These are phyloP conservation scores for Tetraselmis chui DNA, from an alignment of 139 green algal species.

Conservation along the genomic window DNA sequence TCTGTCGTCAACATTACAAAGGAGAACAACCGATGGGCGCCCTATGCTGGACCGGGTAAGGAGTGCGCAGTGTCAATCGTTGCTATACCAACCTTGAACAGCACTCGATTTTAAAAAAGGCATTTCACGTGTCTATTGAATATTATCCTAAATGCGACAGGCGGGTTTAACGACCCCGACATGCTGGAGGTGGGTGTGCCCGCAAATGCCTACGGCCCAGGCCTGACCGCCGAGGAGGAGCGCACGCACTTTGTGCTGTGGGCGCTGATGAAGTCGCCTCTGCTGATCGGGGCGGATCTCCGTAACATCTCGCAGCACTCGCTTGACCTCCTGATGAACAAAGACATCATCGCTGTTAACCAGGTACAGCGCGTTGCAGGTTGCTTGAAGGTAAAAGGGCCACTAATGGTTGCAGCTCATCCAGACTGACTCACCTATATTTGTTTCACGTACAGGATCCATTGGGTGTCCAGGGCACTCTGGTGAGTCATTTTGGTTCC, in stretches of 20 bases:
- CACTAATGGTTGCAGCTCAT: too few species aligned
- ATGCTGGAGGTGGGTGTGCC: constrained; percentile 52
- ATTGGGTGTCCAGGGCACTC: background rate
- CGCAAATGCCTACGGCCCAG: background rate
- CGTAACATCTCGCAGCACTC: constrained; percentile 11
- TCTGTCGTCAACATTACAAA: constrained; percentile 35
- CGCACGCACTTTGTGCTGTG: constrained; percentile 59
- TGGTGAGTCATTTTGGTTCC: too few species aligned
- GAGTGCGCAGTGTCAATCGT: too few species aligned
- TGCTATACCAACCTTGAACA: too few species aligned
- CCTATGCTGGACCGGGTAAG: constrained; percentile 38
- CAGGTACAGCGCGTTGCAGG: too few species aligned
- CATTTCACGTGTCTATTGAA: too few species aligned
- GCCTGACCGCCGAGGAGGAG: constrained; percentile 32
- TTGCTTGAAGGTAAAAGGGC: too few species aligned
- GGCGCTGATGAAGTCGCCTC: constrained; percentile 54
- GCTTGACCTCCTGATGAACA: constrained; percentile 25
- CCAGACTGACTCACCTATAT: too few species aligned
- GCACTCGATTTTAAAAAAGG: too few species aligned
- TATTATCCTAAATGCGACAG: too few species aligned
- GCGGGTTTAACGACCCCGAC: constrained; percentile 59
- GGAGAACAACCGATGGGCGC: constrained; percentile 28
- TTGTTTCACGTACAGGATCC: background rate
- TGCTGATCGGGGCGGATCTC: constrained; percentile 58
- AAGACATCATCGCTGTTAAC: constrained; percentile 54